A percentile compares a stretch with the other conserved stretches of the same genome.
Conservation (phyloP, 2,329 filamentous ascomycete genomes). For the Grosmannia clavigera region DNA sequence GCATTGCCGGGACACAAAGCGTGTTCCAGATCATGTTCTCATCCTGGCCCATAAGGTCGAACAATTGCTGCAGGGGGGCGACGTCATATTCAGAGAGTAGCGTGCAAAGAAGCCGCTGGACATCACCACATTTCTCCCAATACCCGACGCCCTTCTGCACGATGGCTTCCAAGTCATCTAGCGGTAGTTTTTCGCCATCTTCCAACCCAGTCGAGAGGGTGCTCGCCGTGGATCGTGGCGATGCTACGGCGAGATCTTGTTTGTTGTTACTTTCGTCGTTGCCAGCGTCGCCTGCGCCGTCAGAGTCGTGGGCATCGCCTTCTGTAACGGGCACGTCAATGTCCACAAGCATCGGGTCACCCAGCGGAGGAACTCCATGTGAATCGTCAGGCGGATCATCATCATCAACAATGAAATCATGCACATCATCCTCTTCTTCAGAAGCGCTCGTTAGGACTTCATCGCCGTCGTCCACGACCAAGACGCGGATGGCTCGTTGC, state of each 20-base stretch:
- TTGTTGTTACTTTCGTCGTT: not conserved
- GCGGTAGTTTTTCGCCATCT: not conserved
- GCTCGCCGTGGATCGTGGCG: not conserved
- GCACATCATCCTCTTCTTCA: constrained; percentile 29
- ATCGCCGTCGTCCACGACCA: constrained; percentile 25
- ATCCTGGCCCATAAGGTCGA: not conserved
- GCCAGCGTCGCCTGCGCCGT: not conserved
- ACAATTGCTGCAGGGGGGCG: constrained; percentile 4
- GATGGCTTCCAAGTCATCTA: constrained; percentile 8
- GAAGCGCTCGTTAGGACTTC: constrained; percentile 39
- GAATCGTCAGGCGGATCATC: constrained; percentile 2
- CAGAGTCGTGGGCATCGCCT: not conserved
- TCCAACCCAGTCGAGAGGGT: not conserved
- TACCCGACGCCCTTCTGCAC: constrained; percentile 3
- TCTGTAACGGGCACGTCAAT: not conserved
- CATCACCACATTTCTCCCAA: constrained; percentile 8
- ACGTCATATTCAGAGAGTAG: constrained; percentile 5
- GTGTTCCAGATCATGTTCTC: constrained; percentile 7
- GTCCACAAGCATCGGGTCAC: not conserved
- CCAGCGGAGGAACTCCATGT: not conserved
- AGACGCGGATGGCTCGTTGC: not conserved
- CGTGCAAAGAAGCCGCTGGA: constrained; percentile 9
- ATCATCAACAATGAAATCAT: constrained; percentile 36
- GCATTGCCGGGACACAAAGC: constrained; percentile 4
- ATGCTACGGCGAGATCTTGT: not conserved